Evolutionary conservation across 2,329 filamentous ascomycete species (phyloP), one percentile per base, ranked within the genome.

Genomic region (Exophiala sp.): DNA sequence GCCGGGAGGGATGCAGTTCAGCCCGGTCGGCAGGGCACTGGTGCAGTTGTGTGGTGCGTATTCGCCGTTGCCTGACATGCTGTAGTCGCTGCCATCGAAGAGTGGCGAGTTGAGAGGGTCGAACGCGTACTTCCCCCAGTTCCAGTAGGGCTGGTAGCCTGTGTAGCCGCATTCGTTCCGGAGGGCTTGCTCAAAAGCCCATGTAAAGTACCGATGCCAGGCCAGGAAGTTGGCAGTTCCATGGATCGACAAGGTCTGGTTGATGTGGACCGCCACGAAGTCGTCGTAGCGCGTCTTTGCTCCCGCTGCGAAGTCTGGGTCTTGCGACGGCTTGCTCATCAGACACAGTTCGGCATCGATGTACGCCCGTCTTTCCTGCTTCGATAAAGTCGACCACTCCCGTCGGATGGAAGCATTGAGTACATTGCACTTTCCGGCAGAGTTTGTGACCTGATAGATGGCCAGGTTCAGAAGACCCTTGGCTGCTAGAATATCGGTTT

Each of bases 221-320:
- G 66, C 60, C 30, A 73, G 60, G 56, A 73, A 70, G 54, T 60
- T 58, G 13, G 62, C 63, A 29, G 63, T 50, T 21, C 45, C 62
- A 30, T 70, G 68, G 32, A 70, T 66, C 18, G 43, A 58, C 5
- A 62, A 46, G 5, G 66, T 68, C 40, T 64, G 58, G 45, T 64
- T 62, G 29, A 68, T 67, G 43, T 71, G 69, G 5, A 61, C 58
- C 10, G 60, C 67, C 5, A 67, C 64, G 53, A 70, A 70, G 53
- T 72, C 70, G 57, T 79, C 76, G 50, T 70, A 77, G n/a, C 48
- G 73, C 53, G 66, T 70, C 49, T 65, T 66, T 2, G 69, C 72
- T 1, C 75, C 75, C 0, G 73, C 63, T 0, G 67, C 70, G 10
- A 65, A 61, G 0, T 60, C 56, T 0, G 62, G 48, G 0, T 56